phyloP scores from a whole-genome alignment of 352 stramenopile species.

The Globisporangium middletonii region DNA sequence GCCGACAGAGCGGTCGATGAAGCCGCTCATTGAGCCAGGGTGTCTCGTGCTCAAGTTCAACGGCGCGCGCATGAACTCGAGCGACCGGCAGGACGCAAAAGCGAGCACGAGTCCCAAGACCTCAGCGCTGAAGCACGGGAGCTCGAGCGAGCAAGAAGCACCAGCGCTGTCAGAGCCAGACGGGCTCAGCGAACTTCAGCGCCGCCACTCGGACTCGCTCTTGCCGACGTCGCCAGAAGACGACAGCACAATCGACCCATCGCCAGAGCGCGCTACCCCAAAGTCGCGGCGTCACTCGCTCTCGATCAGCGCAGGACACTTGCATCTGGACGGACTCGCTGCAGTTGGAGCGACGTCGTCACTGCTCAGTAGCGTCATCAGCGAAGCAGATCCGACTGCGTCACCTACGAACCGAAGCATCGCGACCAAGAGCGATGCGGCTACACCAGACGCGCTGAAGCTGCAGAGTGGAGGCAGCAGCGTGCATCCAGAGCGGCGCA shows the following conservation, averaged over 20 bases:
- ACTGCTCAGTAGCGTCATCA: neutral
- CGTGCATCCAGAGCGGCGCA: neutral
- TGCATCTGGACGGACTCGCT: too few species aligned
- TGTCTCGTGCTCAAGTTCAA: conserved; percentile 29
- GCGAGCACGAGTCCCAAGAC: neutral
- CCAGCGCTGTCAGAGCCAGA: neutral
- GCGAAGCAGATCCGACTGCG: too few species aligned
- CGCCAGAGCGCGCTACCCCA: too few species aligned
- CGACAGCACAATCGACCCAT: neutral
- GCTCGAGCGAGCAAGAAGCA: neutral
- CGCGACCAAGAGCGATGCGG: neutral
- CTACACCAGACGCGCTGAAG: neutral
- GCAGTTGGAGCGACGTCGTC: neutral
- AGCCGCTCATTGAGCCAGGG: conserved; percentile 30
- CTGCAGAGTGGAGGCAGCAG: neutral
- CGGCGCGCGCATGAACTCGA: conserved; percentile 5
- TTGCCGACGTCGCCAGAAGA: neutral
- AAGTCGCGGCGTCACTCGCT: too few species aligned
- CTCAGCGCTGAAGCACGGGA: neutral
- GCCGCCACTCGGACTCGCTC: conserved; percentile 6
- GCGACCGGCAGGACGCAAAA: neutral
- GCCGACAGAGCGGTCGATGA: conserved; percentile 10
- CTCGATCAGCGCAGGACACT: too few species aligned
- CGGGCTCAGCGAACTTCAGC: conserved; percentile 3
- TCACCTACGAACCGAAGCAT: too few species aligned